Conservation (phyloP, 331 rosid genomes). For the Arachis monticola region DNA sequence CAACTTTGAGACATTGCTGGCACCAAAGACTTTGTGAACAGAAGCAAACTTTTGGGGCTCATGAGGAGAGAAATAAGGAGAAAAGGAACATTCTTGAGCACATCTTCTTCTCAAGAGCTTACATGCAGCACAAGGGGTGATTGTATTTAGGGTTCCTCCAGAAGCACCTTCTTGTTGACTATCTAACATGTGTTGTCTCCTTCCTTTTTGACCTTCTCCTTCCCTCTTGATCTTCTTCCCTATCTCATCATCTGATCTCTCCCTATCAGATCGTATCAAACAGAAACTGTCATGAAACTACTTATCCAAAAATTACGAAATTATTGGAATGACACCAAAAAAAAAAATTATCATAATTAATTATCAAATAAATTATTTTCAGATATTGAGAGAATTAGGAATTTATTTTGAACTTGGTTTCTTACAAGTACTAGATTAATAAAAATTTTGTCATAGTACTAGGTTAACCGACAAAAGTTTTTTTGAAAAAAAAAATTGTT, state of each 20-base stretch:
- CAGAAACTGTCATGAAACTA: neutral
- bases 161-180: conserved; percentile 20
- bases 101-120: conserved; percentile 93
- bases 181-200: conserved; percentile 71
- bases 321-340: too few species aligned
- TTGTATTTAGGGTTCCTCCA: conserved; percentile 88
- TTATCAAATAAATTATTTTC: neutral
- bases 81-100: conserved; percentile 94
- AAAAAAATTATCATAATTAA: conserved; percentile 8
- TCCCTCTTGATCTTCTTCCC: conserved; percentile 88
- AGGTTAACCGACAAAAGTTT: neutral
- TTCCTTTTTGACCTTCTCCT: conserved; percentile 80
- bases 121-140: conserved; percentile 98
- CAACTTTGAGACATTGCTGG: conserved; percentile 98
- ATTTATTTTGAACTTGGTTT: neutral
- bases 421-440: conserved; percentile 11
- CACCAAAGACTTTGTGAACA: conserved; percentile 97
- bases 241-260: conserved; percentile 78
- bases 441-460: neutral
- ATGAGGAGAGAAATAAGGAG: conserved; percentile 98
- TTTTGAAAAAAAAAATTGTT: neutral
- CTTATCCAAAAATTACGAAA: too few species aligned
- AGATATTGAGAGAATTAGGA: neutral
- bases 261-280: conserved; percentile 57
- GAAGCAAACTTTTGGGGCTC: conserved; percentile 99